These are phyloP conservation scores for Cytospora schulzeri DNA, from an alignment of 2,329 filamentous ascomycete genomes.

Conservation along the genomic window DNA sequence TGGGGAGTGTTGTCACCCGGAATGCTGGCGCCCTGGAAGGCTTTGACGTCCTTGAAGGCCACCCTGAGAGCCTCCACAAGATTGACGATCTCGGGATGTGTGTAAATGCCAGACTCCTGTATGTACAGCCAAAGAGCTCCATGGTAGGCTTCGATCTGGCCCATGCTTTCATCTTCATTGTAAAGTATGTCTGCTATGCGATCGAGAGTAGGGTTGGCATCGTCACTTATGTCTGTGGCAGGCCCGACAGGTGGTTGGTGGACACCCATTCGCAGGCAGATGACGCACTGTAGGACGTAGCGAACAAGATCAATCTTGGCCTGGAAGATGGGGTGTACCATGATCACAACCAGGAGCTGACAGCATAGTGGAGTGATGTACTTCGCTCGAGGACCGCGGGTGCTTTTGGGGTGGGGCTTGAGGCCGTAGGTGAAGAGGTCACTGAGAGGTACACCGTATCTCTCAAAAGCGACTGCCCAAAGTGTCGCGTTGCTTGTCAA, in stretches of 20 bases:
- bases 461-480: constrained; percentile 7
- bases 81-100: not conserved
- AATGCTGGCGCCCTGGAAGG: not conserved
- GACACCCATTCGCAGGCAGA: constrained; percentile 2
- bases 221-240: not conserved
- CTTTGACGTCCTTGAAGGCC: not conserved
- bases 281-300: not conserved
- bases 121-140: not conserved
- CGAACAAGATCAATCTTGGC: not conserved
- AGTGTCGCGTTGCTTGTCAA: not conserved
- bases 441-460: constrained; percentile 1
- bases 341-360: not conserved
- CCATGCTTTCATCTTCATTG: not conserved
- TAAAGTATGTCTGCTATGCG: not conserved
- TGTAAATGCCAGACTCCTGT: not conserved
- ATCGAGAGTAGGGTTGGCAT: not conserved
- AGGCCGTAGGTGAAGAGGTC: constrained; percentile 18
- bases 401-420: not conserved
- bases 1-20: not conserved
- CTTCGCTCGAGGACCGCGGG: not conserved
- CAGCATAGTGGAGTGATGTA: not conserved
- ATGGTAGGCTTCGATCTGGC: not conserved
- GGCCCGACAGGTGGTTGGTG: constrained; percentile 8
- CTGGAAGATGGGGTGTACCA: constrained; percentile 13
- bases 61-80: not conserved